These are phyloP conservation scores for Stylosanthes scabra DNA, from an alignment of 331 rosid species.

Conservation along the genomic window DNA sequence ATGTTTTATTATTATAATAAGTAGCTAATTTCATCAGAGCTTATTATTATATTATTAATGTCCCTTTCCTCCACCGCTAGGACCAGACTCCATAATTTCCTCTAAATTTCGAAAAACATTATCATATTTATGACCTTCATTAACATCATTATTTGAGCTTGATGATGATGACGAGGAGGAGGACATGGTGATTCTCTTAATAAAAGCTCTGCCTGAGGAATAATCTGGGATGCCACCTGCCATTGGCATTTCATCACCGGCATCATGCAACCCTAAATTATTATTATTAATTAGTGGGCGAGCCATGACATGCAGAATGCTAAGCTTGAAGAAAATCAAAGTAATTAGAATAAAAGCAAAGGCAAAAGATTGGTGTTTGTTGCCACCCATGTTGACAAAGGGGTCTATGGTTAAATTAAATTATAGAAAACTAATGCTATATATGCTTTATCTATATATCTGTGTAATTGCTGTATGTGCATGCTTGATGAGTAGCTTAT, in stretches of 20 bases:
- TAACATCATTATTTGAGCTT: no score
- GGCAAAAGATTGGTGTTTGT: background rate
- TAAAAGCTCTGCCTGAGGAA: background rate
- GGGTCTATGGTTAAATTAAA: no score
- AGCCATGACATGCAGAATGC: background rate
- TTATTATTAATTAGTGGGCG: slow-evolving; percentile 14
- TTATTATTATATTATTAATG: no score
- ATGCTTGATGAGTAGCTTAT: background rate
- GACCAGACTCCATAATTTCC: no score
- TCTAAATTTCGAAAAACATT: no score
- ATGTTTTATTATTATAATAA: no score
- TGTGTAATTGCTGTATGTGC: no score
- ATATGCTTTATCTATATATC: no score
- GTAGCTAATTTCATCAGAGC: no score
- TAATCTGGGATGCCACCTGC: background rate
- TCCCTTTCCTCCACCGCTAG: no score
- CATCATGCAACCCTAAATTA: slow-evolving; percentile 5
- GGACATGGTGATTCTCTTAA: background rate
- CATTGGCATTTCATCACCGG: background rate
- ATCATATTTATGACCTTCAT: no score
- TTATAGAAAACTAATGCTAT: no score
- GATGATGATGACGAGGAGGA: background rate
- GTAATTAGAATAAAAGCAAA: background rate
- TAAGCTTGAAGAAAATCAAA: background rate
- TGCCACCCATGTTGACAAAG: background rate